Evolutionary conservation across 129 eudicot species (phyloP).

Genomic region (sunflower (Helianthus annuus)): DNA sequence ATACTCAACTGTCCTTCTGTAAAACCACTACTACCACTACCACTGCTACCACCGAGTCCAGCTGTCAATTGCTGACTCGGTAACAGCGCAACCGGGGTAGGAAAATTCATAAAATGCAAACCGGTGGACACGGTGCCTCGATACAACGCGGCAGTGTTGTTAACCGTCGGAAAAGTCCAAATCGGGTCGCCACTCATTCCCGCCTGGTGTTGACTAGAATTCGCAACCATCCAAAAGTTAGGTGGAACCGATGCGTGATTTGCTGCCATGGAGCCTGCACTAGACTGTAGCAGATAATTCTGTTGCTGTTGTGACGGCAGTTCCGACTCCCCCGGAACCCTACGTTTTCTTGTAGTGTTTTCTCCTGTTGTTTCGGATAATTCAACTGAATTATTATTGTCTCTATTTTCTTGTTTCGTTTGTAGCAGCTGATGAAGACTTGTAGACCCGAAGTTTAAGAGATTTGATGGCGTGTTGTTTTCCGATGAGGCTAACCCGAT

Average conservation of each 20-base stretch:
- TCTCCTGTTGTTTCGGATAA: conserved; percentile 54
- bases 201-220: conserved; percentile 54
- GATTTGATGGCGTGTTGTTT: conserved; percentile 34
- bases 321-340: conserved; percentile 42
- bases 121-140: conserved; percentile 80
- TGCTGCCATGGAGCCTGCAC: conserved; percentile 51
- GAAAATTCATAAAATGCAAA: conserved; percentile 89
- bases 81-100: conserved; percentile 71
- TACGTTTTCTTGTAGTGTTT: conserved; percentile 48
- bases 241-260: conserved; percentile 66
- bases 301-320: conserved; percentile 47
- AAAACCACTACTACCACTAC: conserved; percentile 44
- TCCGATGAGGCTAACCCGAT: conserved; percentile 60
- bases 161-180: conserved; percentile 78
- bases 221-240: conserved; percentile 94
- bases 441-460: conserved; percentile 58
- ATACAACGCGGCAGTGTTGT: conserved; percentile 56
- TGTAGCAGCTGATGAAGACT: conserved; percentile 55
- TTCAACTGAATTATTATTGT: conserved; percentile 40
- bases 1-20: conserved; percentile 71
- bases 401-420: conserved; percentile 62
- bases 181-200: conserved; percentile 72
- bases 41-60: conserved; percentile 23
- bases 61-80: conserved; percentile 60
- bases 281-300: conserved; percentile 63